Conservation (phyloP, 2,329 filamentous ascomycete species). For the Botrytis porri region DNA sequence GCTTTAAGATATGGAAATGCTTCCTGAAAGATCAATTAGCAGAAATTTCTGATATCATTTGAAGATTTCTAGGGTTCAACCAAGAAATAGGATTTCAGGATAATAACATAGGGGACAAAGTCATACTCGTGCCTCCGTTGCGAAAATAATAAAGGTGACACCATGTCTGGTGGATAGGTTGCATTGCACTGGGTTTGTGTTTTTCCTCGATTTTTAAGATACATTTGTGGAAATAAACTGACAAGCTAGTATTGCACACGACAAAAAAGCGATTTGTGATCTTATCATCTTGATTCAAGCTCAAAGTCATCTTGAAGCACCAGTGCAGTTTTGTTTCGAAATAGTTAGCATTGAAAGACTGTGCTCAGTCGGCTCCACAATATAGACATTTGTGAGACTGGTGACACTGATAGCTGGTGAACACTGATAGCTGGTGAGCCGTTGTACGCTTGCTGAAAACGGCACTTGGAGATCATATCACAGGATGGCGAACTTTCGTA, state of each 20-base stretch:
- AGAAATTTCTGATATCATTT: no score
- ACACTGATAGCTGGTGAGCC: background rate
- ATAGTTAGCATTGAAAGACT: background rate
- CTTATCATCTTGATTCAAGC: background rate
- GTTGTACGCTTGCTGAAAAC: background rate
- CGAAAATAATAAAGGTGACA: fast-evolving
- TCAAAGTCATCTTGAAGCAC: background rate
- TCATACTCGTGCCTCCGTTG: background rate
- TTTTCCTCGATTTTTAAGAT: background rate
- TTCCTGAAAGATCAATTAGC: no score
- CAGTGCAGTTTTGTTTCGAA: background rate
- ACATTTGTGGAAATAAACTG: background rate
- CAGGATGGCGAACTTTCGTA: background rate
- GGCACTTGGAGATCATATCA: background rate
- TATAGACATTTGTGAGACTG: background rate
- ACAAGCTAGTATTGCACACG: background rate
- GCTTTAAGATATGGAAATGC: no score
- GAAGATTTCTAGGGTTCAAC: no score
- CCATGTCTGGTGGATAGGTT: background rate
- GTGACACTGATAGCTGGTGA: background rate
- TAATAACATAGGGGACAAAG: background rate
- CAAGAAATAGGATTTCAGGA: no score
- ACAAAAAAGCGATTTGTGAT: background rate
- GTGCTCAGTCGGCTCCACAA: no score
- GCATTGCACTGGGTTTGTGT: background rate